Percentiles rank a stretch among this genome's conserved stretches.
These are phyloP conservation scores for Inga laurina DNA, from an alignment of 306 rosid species.

Conservation along the genomic window DNA sequence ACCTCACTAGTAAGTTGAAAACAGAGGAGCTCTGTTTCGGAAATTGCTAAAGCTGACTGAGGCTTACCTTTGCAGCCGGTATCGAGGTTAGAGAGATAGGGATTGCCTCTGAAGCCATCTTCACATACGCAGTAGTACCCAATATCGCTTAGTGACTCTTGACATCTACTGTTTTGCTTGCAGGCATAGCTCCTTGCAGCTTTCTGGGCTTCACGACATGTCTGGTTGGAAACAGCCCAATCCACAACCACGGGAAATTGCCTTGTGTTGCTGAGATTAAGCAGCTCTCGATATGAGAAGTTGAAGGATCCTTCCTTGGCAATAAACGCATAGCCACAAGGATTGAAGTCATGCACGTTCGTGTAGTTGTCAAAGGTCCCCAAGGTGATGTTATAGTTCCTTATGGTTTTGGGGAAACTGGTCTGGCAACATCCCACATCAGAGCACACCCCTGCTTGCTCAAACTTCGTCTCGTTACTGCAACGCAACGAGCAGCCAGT, in stretches of 20 bases:
- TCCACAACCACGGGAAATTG: background rate
- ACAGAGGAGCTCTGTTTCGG: too few species aligned
- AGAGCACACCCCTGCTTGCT: background rate
- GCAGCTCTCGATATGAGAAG: background rate
- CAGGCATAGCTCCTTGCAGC: background rate
- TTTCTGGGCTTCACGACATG: background rate
- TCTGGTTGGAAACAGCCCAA: background rate
- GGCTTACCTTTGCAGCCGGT: background rate
- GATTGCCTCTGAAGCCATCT: background rate
- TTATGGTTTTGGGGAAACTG: background rate
- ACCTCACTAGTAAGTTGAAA: too few species aligned
- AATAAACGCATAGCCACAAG: conserved; percentile 42
- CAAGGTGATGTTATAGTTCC: background rate
- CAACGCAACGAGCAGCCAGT: background rate
- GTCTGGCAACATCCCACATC: conserved; percentile 16
- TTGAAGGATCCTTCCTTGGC: conserved; percentile 23
- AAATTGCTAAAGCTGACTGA: background rate
- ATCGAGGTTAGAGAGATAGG: background rate
- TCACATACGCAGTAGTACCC: background rate
- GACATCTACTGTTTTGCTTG: background rate
- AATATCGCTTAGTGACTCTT: background rate
- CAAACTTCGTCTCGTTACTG: background rate
- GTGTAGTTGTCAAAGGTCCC: rapidly evolving
- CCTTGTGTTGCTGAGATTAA: background rate
- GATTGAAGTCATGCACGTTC: background rate